Conservation (phyloP, 192 early-diverging fungal species). For the Backusella morwellensis region DNA sequence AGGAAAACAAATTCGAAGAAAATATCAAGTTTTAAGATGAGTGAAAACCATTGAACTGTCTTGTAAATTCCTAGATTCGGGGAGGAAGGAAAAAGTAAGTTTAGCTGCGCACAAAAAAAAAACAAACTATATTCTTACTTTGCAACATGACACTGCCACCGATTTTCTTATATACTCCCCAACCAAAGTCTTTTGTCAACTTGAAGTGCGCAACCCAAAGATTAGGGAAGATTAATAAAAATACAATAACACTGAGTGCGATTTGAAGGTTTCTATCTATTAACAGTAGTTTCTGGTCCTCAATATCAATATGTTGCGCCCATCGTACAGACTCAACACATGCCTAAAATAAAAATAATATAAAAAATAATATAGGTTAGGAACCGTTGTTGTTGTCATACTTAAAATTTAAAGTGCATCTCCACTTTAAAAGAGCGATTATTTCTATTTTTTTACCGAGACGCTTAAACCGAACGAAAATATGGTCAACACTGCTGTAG, state of each 20-base stretch:
- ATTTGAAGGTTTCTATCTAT: not conserved
- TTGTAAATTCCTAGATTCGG: not conserved
- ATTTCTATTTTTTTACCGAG: not conserved
- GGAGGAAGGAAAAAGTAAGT: not conserved
- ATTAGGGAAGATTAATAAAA: not conserved
- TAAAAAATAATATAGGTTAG: not conserved
- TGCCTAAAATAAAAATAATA: slow-evolving; percentile 1
- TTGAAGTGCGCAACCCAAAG: not conserved
- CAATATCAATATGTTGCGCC: not conserved
- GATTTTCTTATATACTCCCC: not conserved
- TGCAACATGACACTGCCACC: not conserved
- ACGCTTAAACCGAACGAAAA: not conserved
- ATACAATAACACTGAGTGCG: not conserved
- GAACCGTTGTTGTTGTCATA: not conserved
- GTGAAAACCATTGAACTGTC: slow-evolving; percentile 4
- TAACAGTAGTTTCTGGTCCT: not conserved
- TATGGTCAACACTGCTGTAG: not conserved
- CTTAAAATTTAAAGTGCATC: slow-evolving; percentile 2
- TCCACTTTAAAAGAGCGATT: not conserved
- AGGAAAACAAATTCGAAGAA: not conserved
- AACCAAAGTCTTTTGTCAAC: not conserved
- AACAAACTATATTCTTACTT: not conserved
- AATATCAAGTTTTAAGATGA: not conserved
- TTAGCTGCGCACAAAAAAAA: not conserved
- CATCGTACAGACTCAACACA: slow-evolving; percentile 2